Base-by-base conservation (phyloP, 2,329 filamentous ascomycete genomes). In the Myriosclerotinia scirpicola region DNA sequence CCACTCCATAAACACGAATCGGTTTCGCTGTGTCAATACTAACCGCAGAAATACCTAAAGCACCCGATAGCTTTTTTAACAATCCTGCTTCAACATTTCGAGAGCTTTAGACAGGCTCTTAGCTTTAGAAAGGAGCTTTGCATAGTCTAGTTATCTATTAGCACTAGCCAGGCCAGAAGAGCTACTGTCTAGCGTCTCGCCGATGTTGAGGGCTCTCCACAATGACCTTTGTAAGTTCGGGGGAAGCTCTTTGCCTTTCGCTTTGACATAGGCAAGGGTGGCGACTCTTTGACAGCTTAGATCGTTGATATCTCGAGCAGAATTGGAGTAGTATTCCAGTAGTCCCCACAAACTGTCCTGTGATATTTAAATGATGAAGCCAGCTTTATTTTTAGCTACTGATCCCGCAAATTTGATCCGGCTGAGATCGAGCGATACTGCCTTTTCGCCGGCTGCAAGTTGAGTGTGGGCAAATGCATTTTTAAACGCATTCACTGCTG, bases 301-400 rank as follows among this genome's bases (percentile, higher is more conserved):
- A 22, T 56, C 6, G 15, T 26, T 56, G 14, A 44, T 56, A 17
- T 42, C n/a, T 26, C n/a, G 7, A 26, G 38, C 36, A 17, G 36
- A 36, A 17, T 54, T 53, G 9, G 22, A 63, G 22, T 53, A 42
- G 11, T 14, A 20, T 5, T 42, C 48, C n/a, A 87, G 76, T 0
- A 87, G 77, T 0, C 83, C 83, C 0, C 85, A 75, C 0, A 87
- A 82, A 73, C 87, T 83, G 4, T 79, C 79, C 70, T 82, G 83
- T 70, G 81, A 81, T 53, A 83, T 81, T 0, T 82, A 15, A 80
- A 69, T 82, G 78, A 1, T 67, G 69, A 22, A 73, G 69, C 2
- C 73, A 67, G 55, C 17, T 42, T 42, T 46, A 36, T 36, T 38
- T 30, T 54, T 36, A 9, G 44, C 22, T 20, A 63, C 48, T 8